These are phyloP conservation scores for Ganoderma meredithae DNA, from an alignment of 1,284 basidiomycete genomes.

Conservation along the genomic window DNA sequence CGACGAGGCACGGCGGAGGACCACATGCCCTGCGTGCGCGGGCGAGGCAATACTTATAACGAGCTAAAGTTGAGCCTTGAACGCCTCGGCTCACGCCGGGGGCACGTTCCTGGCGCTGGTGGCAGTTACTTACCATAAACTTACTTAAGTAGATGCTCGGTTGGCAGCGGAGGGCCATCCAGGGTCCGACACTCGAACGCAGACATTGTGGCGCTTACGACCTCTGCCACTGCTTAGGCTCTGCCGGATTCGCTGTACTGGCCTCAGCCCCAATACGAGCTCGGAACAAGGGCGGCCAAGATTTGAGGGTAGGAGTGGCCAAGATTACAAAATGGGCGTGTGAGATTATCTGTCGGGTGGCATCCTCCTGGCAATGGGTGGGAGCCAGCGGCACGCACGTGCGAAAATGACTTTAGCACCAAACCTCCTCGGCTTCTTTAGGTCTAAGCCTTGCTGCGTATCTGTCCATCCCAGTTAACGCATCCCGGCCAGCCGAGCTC, in stretches of 20 bases:
- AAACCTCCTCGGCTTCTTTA: not conserved
- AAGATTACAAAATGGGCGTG: not conserved
- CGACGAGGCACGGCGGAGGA: not conserved
- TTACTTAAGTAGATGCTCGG: no score
- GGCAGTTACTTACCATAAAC: no score
- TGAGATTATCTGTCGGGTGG: not conserved
- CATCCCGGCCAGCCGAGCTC: not conserved
- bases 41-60: slow-evolving; percentile 28
- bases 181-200: not conserved
- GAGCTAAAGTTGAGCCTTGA: slow-evolving; percentile 8
- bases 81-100: slow-evolving; percentile 18
- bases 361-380: slow-evolving; percentile 1
- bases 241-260: not conserved
- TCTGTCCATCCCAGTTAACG: not conserved
- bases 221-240: no score
- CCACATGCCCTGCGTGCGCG: not conserved
- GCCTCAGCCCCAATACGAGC: no score
- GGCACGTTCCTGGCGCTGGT: slow-evolving; percentile 19
- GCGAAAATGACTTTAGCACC: not conserved
- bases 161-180: not conserved
- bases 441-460: no score
- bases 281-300: no score
- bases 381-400: slow-evolving; percentile 3
- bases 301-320: not conserved
- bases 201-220: not conserved